A percentile compares a stretch with the other conserved stretches of the same genome.
These are phyloP conservation scores for Parascedosporium putredinis DNA, from an alignment of 2,329 filamentous ascomycete genomes.

Conservation along the genomic window DNA sequence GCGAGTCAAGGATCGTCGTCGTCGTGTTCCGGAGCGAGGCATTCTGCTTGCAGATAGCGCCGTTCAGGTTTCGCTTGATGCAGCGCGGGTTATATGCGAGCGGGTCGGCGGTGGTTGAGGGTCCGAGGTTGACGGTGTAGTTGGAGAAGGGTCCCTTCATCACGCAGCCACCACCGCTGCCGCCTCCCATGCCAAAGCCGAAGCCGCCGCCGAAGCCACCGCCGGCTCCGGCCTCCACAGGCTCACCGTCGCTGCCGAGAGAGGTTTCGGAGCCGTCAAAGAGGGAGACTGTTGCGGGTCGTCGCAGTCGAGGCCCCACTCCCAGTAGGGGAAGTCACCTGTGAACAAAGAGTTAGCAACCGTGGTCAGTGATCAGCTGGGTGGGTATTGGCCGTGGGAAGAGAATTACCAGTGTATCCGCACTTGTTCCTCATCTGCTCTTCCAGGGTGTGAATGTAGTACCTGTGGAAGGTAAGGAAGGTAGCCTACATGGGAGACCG, in stretches of 20 bases:
- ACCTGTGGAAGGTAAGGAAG: slow-evolving; percentile 22
- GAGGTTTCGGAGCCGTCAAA: slow-evolving; percentile 39
- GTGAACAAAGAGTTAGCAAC: background rate
- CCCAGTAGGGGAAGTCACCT: slow-evolving; percentile 27
- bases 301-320: slow-evolving; percentile 35
- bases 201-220: slow-evolving; percentile 15
- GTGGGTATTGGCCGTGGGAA: too few species aligned
- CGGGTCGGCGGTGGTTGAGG: slow-evolving; percentile 18
- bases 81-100: slow-evolving; percentile 32
- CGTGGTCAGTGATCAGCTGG: too few species aligned
- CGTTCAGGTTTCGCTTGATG: slow-evolving; percentile 26
- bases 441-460: slow-evolving; percentile 21
- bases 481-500: slow-evolving; percentile 13
- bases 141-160: slow-evolving; percentile 32
- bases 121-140: slow-evolving; percentile 24
- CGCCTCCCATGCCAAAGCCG: slow-evolving; percentile 15
- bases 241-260: slow-evolving; percentile 34
- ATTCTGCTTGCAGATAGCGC: slow-evolving; percentile 18
- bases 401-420: slow-evolving; percentile 22
- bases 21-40: slow-evolving; percentile 21
- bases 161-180: slow-evolving; percentile 42
- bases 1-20: slow-evolving; percentile 23
- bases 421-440: slow-evolving; percentile 20
- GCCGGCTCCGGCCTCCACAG: slow-evolving; percentile 17
- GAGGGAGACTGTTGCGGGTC: slow-evolving; percentile 34